These are phyloP conservation scores for Hansenula sp. DNA, from an alignment of 1,139 yeast genomes.

Conservation along the genomic window DNA sequence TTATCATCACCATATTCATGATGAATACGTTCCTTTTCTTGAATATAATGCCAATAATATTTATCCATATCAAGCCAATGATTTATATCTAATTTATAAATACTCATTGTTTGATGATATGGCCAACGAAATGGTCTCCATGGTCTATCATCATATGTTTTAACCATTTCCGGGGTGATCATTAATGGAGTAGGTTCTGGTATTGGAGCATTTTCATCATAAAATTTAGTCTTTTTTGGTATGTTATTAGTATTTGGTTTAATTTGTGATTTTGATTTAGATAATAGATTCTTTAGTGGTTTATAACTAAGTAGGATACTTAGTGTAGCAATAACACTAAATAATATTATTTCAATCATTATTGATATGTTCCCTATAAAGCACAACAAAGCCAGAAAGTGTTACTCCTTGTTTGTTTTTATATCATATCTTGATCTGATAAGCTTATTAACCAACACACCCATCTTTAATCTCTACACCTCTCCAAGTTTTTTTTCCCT, in stretches of 20 bases:
- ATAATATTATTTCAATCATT: not conserved
- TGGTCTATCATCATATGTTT: slow-evolving; percentile 65
- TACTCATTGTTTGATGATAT: slow-evolving; percentile 76
- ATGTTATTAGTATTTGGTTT: slow-evolving; percentile 7
- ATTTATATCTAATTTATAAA: slow-evolving; percentile 61
- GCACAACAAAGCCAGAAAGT: too few species aligned
- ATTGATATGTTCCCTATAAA: too few species aligned
- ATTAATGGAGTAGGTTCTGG: slow-evolving; percentile 56
- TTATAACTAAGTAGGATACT: not conserved
- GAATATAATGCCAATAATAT: slow-evolving; percentile 60
- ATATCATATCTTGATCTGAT: too few species aligned
- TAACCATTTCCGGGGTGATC: slow-evolving; percentile 65
- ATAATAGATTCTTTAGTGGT: not conserved
- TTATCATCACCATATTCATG: slow-evolving; percentile 56
- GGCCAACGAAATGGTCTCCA: slow-evolving; percentile 85
- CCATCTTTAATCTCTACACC: not conserved
- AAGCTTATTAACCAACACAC: too few species aligned
- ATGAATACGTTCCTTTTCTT: slow-evolving; percentile 57
- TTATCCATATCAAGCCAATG: slow-evolving; percentile 83
- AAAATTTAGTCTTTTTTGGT: slow-evolving; percentile 14
- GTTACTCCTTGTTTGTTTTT: too few species aligned
- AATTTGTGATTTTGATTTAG: not conserved
- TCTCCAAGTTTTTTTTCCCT: not conserved
- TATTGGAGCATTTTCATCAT: slow-evolving; percentile 28
- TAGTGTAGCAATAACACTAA: not conserved